A percentile compares a stretch with the other conserved stretches of the same genome.
Evolutionary conservation across 305 asterid species (phyloP).

Genomic region (Fraxinus platypoda): DNA sequence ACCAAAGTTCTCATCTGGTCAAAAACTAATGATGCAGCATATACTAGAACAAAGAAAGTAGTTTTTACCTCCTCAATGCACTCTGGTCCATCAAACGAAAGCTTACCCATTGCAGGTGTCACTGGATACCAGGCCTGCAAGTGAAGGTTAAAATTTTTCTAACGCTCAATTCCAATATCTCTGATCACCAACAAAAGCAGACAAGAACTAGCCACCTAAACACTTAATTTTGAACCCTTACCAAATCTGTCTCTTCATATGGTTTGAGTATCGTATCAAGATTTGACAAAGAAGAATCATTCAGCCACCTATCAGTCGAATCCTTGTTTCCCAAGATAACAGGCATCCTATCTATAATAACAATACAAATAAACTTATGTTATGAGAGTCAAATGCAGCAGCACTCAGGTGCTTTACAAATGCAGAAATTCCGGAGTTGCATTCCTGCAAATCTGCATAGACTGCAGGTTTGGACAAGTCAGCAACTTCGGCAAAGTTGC

Average conservation of each 20-base stretch:
- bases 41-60: constrained; percentile 9
- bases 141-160: constrained; percentile 13
- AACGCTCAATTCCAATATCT: neutral
- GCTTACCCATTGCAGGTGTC: constrained; percentile 84
- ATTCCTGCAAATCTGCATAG: constrained; percentile 1
- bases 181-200: neutral
- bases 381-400: neutral
- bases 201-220: neutral
- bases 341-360: constrained; percentile 86
- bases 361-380: constrained; percentile 7
- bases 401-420: neutral
- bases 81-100: constrained; percentile 81
- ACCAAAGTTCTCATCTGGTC: neutral
- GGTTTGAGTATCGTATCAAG: constrained; percentile 69
- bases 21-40: neutral
- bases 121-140: constrained; percentile 87
- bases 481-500: neutral
- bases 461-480: neutral
- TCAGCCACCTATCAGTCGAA: constrained; percentile 66
- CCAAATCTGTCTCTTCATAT: constrained; percentile 76
- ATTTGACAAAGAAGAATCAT: constrained; percentile 52
- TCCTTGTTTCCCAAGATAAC: constrained; percentile 80
- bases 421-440: neutral
- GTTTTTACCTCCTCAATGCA: constrained; percentile 78
- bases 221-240: constrained; percentile 23